Conservation (phyloP, 768 basidiomycete species). For the Leccinum truebloodii region DNA sequence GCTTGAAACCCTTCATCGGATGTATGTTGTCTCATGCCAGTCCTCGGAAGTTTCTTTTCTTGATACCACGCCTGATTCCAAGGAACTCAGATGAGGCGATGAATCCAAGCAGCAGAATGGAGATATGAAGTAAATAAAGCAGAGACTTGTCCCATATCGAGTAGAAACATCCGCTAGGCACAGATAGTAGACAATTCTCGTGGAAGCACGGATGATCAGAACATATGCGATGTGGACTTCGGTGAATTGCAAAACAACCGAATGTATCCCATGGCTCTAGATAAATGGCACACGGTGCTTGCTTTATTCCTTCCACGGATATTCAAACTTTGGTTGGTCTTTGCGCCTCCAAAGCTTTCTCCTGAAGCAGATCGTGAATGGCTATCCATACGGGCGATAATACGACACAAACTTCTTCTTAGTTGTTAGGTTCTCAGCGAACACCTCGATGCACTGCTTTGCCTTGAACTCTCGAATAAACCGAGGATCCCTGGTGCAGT, state of each 20-base stretch:
- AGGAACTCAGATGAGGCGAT: neutral
- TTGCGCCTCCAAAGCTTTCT: constrained; percentile 90
- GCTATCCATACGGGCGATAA: neutral
- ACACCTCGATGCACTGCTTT: constrained; percentile 81
- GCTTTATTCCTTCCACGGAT: constrained; percentile 78
- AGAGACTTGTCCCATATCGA: neutral
- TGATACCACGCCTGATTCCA: neutral
- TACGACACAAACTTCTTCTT: constrained; percentile 80
- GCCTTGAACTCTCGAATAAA: constrained; percentile 94
- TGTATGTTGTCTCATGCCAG: neutral
- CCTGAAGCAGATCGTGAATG: constrained; percentile 44
- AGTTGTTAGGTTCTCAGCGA: constrained; percentile 76
- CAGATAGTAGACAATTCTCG: neutral
- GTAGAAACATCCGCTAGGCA: neutral
- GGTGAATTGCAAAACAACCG: neutral
- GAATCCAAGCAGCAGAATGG: neutral
- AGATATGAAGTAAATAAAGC: neutral
- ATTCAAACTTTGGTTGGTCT: constrained; percentile 82
- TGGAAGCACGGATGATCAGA: neutral
- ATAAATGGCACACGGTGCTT: neutral
- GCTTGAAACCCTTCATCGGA: no score
- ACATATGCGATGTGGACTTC: neutral
- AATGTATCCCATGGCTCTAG: neutral
- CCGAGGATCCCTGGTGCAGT: constrained; percentile 76
- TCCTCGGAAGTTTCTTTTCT: neutral